These are phyloP conservation scores for Linum usitatissimum DNA, from an alignment of 345 rosid species.

Conservation along the genomic window DNA sequence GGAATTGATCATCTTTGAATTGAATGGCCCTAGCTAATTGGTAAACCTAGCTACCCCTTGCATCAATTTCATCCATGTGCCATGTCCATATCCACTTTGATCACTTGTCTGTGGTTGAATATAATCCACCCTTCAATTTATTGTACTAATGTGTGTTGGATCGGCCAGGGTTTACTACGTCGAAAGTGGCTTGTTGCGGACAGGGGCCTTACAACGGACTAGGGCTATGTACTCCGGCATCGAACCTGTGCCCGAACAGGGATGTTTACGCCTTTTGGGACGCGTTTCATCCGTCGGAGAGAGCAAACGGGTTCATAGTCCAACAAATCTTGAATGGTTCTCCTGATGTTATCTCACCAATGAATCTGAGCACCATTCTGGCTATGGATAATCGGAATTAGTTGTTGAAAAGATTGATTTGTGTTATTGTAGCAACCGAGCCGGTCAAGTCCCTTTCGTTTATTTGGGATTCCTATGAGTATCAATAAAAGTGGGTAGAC, in stretches of 20 bases:
- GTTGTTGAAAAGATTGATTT: too few species aligned
- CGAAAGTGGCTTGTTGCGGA: constrained; percentile 18
- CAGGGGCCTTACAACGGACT: constrained; percentile 18
- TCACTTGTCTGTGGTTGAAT: background rate
- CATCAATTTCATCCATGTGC: background rate
- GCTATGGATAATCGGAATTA: constrained; percentile 4
- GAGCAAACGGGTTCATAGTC: constrained; percentile 8
- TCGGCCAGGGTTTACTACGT: constrained; percentile 14
- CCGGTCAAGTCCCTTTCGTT: too few species aligned
- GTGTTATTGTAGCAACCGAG: too few species aligned
- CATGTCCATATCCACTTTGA: background rate
- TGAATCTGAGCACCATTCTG: constrained; percentile 15
- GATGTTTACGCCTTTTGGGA: constrained; percentile 18
- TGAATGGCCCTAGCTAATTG: too few species aligned
- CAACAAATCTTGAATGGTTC: constrained; percentile 3
- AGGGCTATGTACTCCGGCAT: constrained; percentile 13
- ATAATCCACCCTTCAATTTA: too few species aligned
- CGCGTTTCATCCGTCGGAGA: constrained; percentile 14
- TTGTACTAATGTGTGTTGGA: background rate
- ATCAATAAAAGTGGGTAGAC: too few species aligned
- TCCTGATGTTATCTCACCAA: constrained; percentile 8
- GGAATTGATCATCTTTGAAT: too few species aligned
- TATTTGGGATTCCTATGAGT: too few species aligned
- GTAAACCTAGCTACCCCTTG: background rate
- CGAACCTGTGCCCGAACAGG: constrained; percentile 14